Percentiles rank a stretch among this genome's conserved stretches.
Evolutionary conservation across 306 rosid species (phyloP).

Genomic region (Pterocarpus santalinus): DNA sequence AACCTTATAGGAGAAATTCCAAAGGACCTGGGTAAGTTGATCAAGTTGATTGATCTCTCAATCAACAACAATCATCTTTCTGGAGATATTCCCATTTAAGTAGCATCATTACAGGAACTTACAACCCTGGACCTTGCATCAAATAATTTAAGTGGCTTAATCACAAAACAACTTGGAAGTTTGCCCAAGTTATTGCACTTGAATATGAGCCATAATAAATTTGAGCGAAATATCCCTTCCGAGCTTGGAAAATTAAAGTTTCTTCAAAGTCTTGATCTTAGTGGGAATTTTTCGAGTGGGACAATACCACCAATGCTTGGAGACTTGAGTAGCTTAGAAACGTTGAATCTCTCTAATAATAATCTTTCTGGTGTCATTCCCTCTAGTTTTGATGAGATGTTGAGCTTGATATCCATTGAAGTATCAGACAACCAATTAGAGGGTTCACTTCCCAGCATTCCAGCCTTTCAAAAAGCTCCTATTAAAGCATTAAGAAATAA

Average conservation of each 20-base stretch:
- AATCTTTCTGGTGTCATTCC: conserved; percentile 35
- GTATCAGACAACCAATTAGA: conserved; percentile 47
- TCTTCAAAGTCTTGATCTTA: conserved; percentile 55
- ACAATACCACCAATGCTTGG: conserved; percentile 45
- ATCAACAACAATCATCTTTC: conserved; percentile 11
- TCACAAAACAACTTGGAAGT: conserved; percentile 21
- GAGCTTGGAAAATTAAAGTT: conserved; percentile 23
- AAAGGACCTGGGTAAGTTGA: conserved; percentile 36
- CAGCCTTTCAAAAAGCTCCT: background rate
- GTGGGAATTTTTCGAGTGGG: conserved; percentile 31
- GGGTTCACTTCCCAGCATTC: conserved; percentile 34
- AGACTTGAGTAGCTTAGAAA: conserved; percentile 31
- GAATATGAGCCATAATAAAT: conserved; percentile 43
- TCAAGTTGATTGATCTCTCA: background rate
- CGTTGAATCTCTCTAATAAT: conserved; percentile 59
- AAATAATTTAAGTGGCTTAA: conserved; percentile 25
- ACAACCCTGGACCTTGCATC: background rate
- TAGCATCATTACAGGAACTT: background rate
- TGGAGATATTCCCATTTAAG: conserved; percentile 12
- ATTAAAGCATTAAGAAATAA: conserved; percentile 34
- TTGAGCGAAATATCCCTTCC: background rate
- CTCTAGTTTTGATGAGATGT: conserved; percentile 18
- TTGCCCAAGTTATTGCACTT: background rate
- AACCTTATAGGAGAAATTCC: conserved; percentile 46
- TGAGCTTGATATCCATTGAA: conserved; percentile 47